phyloP scores from a whole-genome alignment of 148 eudicot species.

The Vaccinium vitisidaea region DNA sequence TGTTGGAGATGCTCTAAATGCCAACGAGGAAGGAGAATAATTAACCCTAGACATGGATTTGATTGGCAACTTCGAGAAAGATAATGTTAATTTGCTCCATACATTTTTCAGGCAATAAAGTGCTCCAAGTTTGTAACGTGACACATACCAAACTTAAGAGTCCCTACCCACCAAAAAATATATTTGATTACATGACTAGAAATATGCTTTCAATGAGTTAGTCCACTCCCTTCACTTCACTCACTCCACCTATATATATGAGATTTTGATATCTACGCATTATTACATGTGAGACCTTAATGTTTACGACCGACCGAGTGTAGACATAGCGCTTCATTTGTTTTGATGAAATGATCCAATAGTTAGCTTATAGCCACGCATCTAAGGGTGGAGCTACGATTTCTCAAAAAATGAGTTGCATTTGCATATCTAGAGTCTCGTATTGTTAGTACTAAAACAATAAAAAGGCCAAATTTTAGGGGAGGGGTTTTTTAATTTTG shows the following conservation, averaged over 20 bases:
- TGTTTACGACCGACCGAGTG: too few relatives aligned
- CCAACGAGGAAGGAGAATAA: neutral
- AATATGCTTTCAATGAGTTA: neutral
- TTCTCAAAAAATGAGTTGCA: neutral
- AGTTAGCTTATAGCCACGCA: neutral
- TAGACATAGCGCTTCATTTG: neutral
- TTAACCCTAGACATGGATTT: neutral
- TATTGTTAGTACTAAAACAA: neutral
- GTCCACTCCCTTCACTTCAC: conserved; percentile 7
- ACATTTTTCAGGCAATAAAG: neutral
- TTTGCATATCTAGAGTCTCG: neutral
- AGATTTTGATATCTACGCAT: neutral
- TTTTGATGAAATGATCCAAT: neutral
- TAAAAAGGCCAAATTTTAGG: neutral
- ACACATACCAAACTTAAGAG: neutral
- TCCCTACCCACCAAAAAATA: neutral
- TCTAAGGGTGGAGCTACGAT: neutral
- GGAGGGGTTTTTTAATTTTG: neutral
- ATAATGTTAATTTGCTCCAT: neutral
- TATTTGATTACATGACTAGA: neutral
- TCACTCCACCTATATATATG: neutral
- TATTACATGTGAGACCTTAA: neutral
- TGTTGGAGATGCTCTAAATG: too few relatives aligned
- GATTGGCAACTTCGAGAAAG: conserved; percentile 5
- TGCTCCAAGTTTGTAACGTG: neutral